Evolutionary conservation across 108 stramenopile species (phyloP), one percentile per base, ranked within the genome.

Genomic region (Stephanodiscus triporus): DNA sequence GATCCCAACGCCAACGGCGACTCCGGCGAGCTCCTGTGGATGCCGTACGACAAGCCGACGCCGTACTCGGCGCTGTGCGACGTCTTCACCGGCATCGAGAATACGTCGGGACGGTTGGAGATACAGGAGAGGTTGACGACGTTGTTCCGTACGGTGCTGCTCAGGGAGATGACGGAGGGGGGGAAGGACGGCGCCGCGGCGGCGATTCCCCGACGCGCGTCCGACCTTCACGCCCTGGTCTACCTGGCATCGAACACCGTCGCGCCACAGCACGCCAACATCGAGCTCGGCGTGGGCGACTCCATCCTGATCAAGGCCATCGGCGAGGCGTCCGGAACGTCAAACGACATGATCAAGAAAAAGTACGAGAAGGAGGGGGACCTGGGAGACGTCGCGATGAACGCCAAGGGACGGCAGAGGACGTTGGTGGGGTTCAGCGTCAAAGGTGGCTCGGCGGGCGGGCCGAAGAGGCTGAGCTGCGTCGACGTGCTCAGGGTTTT

Each of bases 241-340:
- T 98, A 97, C 78, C 83, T 99, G 20, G 81, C 91, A 22, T 83
- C 78, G 76, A 97, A 97, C 61, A 72, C 89, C 47, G 91, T 99
- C 8, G 97, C 97, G 27, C 98, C 99, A 2, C 88, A 96, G 32
- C 96, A 96, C 66, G 92, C 97, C 54, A 92, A 93, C 66, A 73
- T 99, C 42, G 99, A 99, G 78, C 85, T 99, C 6, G 99, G 99
- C 8, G 90, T 99, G 40, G 99, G 99, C 0, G 98, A 99, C 64
- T 78, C 92, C 29, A 85, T 99, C 40, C 83, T 99, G 26, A 89
- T 93, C 57, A 98, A 97, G 83, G 98, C 98, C 10, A 92, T 99
- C 50, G 86, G 80, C 1, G 88, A 97, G 68, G 95, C 96, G 9
- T 87, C 85, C 40, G 97, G 97, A 0, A 86, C 87, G 40, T 73